Conservation (phyloP, 331 rosid genomes). For the Acacia concinna region DNA sequence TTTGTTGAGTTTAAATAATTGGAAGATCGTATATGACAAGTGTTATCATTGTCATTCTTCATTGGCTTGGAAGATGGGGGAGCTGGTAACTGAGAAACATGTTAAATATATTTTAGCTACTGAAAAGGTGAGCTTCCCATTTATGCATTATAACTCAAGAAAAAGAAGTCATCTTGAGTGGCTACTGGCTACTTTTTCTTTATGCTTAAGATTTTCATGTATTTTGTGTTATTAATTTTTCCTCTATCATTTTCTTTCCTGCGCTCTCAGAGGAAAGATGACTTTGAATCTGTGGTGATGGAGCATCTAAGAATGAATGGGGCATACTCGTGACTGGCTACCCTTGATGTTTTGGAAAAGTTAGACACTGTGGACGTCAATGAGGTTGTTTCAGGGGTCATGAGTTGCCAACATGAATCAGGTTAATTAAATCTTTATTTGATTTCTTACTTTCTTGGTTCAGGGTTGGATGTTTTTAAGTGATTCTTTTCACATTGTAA, state of each 20-base stretch:
- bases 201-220: background rate
- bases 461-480: background rate
- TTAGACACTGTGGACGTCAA: conserved; percentile 54
- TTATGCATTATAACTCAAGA: conserved; percentile 7
- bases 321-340: conserved; percentile 70
- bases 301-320: conserved; percentile 76
- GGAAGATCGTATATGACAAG: background rate
- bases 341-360: conserved; percentile 57
- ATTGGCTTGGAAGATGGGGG: conserved; percentile 55
- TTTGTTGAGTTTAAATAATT: too few species aligned
- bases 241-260: background rate
- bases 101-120: conserved; percentile 61
- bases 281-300: conserved; percentile 60
- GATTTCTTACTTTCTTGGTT: background rate
- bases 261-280: conserved; percentile 58
- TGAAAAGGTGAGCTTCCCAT: conserved; percentile 56
- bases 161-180: background rate
- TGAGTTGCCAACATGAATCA: conserved; percentile 73
- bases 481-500: background rate
- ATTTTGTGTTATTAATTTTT: background rate
- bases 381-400: conserved; percentile 73
- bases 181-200: conserved; percentile 13
- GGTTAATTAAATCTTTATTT: conserved; percentile 34
- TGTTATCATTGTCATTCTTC: background rate
- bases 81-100: conserved; percentile 69